Percentiles rank a stretch among this genome's conserved stretches.
These are phyloP conservation scores for Syzygium malaccense DNA, from an alignment of 441 rosid species.

Conservation along the genomic window DNA sequence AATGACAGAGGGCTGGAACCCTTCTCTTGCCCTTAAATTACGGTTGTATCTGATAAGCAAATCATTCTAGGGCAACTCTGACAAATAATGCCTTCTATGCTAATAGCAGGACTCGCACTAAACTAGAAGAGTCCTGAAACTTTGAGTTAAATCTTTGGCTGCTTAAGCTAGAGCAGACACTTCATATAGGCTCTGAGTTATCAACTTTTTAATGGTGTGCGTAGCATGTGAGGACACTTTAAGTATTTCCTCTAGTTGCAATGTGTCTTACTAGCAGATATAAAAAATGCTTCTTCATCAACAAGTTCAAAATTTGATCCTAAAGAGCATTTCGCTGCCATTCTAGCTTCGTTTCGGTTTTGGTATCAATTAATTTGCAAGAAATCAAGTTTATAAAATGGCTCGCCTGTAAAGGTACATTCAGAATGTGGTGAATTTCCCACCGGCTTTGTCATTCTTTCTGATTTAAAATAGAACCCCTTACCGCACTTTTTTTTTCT, in stretches of 20 bases:
- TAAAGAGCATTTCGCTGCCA: background rate
- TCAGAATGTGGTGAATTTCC: background rate
- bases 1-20: background rate
- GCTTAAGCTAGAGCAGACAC: background rate
- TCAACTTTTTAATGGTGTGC: background rate
- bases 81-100: background rate
- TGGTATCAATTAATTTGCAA: background rate
- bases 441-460: background rate
- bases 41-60: background rate
- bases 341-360: background rate
- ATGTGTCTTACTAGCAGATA: too few relatives aligned
- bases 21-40: background rate
- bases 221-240: background rate
- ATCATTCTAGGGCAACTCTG: background rate
- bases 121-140: background rate
- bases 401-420: background rate
- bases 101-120: background rate
- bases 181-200: background rate
- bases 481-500: background rate
- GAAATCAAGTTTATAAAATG: background rate
- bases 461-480: background rate
- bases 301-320: background rate
- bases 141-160: background rate
- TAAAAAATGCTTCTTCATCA: too few relatives aligned
- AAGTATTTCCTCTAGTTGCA: background rate